Base-by-base conservation (phyloP, 2,329 filamentous ascomycete species). In the Diaporthe capsici region DNA sequence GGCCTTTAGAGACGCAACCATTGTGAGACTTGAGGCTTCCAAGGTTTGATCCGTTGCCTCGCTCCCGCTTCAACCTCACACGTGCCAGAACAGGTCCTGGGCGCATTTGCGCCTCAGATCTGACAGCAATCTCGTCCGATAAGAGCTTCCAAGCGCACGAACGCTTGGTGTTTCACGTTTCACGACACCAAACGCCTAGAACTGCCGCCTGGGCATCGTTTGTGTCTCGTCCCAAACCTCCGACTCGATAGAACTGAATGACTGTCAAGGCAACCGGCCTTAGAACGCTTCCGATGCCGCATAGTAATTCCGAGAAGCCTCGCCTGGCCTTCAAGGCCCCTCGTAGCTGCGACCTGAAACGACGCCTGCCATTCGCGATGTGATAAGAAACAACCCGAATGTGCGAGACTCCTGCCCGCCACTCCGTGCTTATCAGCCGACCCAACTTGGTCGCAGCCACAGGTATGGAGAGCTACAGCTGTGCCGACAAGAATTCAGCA, bases 301-400 rank as follows among this genome's bases (percentile, higher is more conserved):
- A 65, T 3, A 57, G 47, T 47, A 37, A 12, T n/a, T 47, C 34
- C 49, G 58, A 42, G 47, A 44, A 65, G 37, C 34, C 58, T 37
- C 47, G 34, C 28, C 34, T 39, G 25, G 47, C 47, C 10, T 42
- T 20, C 22, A 22, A 17, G 17, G 13, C 20, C 20, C 44, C 31
- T 65, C 28, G 49, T n/a, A 57, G 49, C 37, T 57, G 12, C 71
- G n/a, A 31, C 58, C 28, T 73, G 71, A 73, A 73, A 73, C 71
- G 12, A 20, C 37, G 47, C 34, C 44, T 55, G 47, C 28, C 31
- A 37, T 55, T 34, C 37, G 31, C 37, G 53, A n/a, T n/a, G 34
- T 22, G 39, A 44, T 25, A 61, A 53, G 44, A 55, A 39, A 39
- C 47, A 28, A 39, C 34, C 15, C 22, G 8, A 31, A 9, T 47